Evolutionary conservation across 164 flowering plant genomes (phyloP).

Genomic region (Nelumbo lutea): DNA sequence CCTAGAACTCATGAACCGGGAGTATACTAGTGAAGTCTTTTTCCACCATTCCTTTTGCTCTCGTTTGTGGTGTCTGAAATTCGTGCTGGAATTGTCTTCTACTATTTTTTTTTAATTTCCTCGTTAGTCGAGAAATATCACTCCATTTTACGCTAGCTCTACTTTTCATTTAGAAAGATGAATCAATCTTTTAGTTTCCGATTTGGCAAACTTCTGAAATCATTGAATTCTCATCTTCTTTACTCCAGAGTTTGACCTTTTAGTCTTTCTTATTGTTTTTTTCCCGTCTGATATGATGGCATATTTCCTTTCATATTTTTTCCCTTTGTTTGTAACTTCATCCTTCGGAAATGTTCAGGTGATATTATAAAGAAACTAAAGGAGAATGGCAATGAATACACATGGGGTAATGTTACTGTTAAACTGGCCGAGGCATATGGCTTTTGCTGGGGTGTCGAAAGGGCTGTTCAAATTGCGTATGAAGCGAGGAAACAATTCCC

Average conservation of each 20-base stretch:
- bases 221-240: not conserved
- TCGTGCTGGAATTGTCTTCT: not conserved
- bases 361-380: constrained; percentile 82
- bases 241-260: not conserved
- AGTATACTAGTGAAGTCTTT: constrained; percentile 60
- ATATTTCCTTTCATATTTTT: not conserved
- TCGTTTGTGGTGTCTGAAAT: not conserved
- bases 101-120: too few species aligned
- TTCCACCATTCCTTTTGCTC: not conserved
- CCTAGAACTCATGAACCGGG: constrained; percentile 74
- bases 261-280: not conserved
- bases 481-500: constrained; percentile 97
- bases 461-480: constrained; percentile 98
- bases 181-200: too few species aligned
- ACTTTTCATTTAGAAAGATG: too few species aligned
- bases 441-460: constrained; percentile 97
- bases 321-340: not conserved
- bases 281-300: not conserved
- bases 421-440: constrained; percentile 85
- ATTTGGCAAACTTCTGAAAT: not conserved
- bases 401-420: constrained; percentile 93
- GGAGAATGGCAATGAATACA: constrained; percentile 72
- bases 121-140: too few species aligned
- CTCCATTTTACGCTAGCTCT: too few species aligned
- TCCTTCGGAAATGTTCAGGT: constrained; percentile 38